Conservation (phyloP, 2,329 filamentous ascomycete species). For the Paecilomyces variotii region DNA sequence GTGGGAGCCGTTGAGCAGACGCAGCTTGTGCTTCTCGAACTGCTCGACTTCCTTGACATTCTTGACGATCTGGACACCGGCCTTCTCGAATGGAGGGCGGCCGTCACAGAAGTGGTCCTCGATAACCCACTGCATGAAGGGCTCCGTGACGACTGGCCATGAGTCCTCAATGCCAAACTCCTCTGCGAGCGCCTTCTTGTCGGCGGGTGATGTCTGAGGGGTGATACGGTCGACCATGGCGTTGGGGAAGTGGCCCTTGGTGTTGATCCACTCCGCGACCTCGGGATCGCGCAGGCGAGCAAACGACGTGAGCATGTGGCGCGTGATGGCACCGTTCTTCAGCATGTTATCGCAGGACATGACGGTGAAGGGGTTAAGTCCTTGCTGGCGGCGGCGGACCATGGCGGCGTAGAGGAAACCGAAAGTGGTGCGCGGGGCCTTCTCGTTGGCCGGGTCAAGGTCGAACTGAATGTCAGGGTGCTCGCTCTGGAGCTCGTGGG, state of each 20-base stretch:
- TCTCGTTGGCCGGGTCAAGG: slow-evolving; percentile 35
- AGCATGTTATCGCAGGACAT: slow-evolving; percentile 52
- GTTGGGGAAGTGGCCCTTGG: slow-evolving; percentile 46
- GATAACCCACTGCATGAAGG: slow-evolving; percentile 50
- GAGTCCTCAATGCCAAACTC: slow-evolving; percentile 42
- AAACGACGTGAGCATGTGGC: slow-evolving; percentile 45
- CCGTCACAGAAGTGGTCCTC: slow-evolving; percentile 47
- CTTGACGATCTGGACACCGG: slow-evolving; percentile 45
- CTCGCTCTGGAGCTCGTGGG: slow-evolving; percentile 44
- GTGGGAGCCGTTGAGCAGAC: slow-evolving; percentile 47
- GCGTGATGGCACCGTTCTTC: slow-evolving; percentile 48
- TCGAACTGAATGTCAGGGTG: slow-evolving; percentile 45
- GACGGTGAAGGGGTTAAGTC: slow-evolving; percentile 47
- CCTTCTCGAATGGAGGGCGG: slow-evolving; percentile 46
- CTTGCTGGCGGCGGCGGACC: slow-evolving; percentile 37
- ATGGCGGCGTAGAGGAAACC: slow-evolving; percentile 48
- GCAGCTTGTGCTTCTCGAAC: slow-evolving; percentile 51
- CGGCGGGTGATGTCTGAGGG: slow-evolving; percentile 40
- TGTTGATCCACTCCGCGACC: slow-evolving; percentile 43
- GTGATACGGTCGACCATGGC: slow-evolving; percentile 51
- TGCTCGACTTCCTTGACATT: slow-evolving; percentile 46
- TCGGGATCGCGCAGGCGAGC: slow-evolving; percentile 41
- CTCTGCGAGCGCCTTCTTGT: slow-evolving; percentile 39
- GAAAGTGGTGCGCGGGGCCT: slow-evolving; percentile 41
- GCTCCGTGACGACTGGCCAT: slow-evolving; percentile 50